Conservation (phyloP, 805 yeast species). For the Lachancea waltii region DNA sequence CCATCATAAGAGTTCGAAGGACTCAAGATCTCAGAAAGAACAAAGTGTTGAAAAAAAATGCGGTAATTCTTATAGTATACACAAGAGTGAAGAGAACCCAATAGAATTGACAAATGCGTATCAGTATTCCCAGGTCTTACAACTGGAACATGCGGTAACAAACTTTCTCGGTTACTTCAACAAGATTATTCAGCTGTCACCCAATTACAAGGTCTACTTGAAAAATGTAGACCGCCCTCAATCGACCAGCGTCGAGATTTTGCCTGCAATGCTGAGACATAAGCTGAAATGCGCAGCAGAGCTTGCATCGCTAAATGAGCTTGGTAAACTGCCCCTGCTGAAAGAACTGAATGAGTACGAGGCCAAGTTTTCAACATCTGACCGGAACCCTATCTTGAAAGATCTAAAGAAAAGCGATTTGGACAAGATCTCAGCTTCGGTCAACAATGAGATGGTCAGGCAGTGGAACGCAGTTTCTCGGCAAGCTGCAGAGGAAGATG, state of each 20-base stretch:
- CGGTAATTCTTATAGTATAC: constrained; percentile 35
- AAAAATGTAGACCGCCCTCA: constrained; percentile 31
- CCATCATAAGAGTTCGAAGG: neutral
- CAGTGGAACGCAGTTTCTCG: constrained; percentile 11
- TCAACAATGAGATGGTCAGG: constrained; percentile 4
- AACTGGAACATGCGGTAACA: constrained; percentile 47
- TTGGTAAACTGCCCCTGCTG: constrained; percentile 45
- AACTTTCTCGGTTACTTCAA: constrained; percentile 47
- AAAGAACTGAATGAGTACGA: constrained; percentile 47
- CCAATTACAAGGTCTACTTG: constrained; percentile 41
- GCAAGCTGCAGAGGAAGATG: constrained; percentile 12
- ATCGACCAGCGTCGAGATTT: constrained; percentile 35
- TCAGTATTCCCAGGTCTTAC: constrained; percentile 26
- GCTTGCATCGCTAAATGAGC: constrained; percentile 47
- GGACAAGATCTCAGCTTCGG: constrained; percentile 11
- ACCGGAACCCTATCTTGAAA: constrained; percentile 17
- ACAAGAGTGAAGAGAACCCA: constrained; percentile 13
- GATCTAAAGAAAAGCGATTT: constrained; percentile 17
- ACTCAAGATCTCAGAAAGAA: neutral
- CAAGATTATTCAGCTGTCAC: constrained; percentile 49
- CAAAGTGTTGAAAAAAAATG: constrained; percentile 12
- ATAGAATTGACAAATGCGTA: constrained; percentile 14
- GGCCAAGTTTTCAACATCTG: constrained; percentile 13
- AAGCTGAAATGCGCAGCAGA: constrained; percentile 55
- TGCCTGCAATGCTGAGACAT: constrained; percentile 46